These are phyloP conservation scores for Euphorbia schlechtendalii DNA, from an alignment of 441 rosid genomes.

Conservation along the genomic window DNA sequence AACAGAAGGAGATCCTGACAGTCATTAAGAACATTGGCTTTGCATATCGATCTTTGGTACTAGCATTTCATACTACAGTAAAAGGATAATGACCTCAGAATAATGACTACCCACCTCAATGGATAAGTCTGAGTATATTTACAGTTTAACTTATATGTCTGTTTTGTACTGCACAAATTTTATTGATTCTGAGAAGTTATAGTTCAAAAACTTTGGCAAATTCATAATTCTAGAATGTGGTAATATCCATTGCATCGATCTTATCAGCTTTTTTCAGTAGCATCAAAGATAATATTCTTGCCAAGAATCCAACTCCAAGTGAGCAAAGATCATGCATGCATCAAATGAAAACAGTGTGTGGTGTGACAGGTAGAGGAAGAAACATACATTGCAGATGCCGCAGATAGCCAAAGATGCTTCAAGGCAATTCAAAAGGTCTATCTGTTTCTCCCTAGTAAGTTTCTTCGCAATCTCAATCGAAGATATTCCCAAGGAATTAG, in stretches of 20 bases:
- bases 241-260: too few relatives aligned
- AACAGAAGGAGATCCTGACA: too few relatives aligned
- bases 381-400: constrained; percentile 77
- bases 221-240: background rate
- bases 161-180: background rate
- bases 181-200: background rate
- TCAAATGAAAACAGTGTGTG: background rate
- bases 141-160: background rate
- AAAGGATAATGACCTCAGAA: too few relatives aligned
- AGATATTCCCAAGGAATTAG: constrained; percentile 41
- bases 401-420: constrained; percentile 78
- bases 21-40: too few relatives aligned
- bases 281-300: too few relatives aligned
- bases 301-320: too few relatives aligned
- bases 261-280: too few relatives aligned
- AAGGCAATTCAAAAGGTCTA: constrained; percentile 40
- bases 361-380: background rate
- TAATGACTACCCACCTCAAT: background rate
- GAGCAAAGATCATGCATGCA: too few relatives aligned
- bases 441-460: constrained; percentile 42
- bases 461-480: constrained; percentile 56
- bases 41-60: too few relatives aligned
- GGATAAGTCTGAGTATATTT: background rate
- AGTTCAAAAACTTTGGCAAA: background rate
- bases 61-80: too few relatives aligned